Conservation (phyloP, 352 stramenopile genomes). For the Phytophthora capsici region DNA sequence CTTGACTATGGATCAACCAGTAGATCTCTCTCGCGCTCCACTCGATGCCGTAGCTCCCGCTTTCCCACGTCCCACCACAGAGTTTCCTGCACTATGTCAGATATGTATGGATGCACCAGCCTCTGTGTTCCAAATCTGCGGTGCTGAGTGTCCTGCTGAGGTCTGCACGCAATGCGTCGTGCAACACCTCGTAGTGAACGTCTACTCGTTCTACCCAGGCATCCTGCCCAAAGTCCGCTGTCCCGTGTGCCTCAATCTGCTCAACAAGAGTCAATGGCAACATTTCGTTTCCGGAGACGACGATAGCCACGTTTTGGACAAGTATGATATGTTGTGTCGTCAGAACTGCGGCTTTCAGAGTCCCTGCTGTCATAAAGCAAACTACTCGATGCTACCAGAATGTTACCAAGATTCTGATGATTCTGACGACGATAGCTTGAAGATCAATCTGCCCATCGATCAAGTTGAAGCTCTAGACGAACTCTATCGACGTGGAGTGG, state of each 20-base stretch:
- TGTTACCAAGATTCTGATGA: constrained; percentile 7
- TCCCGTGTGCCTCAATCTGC: constrained; percentile 57
- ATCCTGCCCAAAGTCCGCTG: constrained; percentile 71
- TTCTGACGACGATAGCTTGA: not conserved
- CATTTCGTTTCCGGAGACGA: constrained; percentile 36
- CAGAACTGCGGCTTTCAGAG: constrained; percentile 69
- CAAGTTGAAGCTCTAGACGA: constrained; percentile 27
- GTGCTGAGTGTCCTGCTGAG: constrained; percentile 44
- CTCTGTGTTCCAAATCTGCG: constrained; percentile 49
- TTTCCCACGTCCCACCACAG: constrained; percentile 4
- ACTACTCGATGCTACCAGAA: constrained; percentile 61
- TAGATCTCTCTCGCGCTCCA: constrained; percentile 5
- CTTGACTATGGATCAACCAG: not conserved
- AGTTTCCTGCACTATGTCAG: constrained; percentile 57
- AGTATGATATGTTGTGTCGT: constrained; percentile 60
- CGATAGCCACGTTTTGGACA: constrained; percentile 57
- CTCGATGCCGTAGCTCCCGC: not conserved
- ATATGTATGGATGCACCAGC: constrained; percentile 65
- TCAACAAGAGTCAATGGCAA: constrained; percentile 63
- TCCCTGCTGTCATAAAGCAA: constrained; percentile 59
- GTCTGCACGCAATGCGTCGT: constrained; percentile 54
- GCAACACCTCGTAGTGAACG: constrained; percentile 52
- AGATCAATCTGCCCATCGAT: constrained; percentile 17
- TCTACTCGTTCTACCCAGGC: constrained; percentile 68
- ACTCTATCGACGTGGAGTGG: constrained; percentile 30